Evolutionary conservation across 768 basidiomycete species (phyloP).

Genomic region (Myochromella boudieri): DNA sequence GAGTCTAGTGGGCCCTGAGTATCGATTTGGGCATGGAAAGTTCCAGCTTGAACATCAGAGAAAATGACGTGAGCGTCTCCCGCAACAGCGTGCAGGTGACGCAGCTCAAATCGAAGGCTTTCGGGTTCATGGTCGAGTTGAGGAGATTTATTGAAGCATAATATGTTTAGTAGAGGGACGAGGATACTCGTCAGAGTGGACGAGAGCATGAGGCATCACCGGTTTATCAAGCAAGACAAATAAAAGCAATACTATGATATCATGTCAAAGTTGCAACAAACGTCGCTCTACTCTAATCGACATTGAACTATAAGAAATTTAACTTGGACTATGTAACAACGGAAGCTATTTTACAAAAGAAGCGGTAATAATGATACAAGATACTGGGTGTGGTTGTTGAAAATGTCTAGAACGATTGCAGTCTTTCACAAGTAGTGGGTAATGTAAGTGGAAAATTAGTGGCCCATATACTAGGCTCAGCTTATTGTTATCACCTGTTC

Average conservation of each 20-base stretch:
- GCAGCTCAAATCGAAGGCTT: constrained; percentile 50
- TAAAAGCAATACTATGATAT: neutral
- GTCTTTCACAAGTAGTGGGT: too few relatives aligned
- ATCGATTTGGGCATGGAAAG: constrained; percentile 6
- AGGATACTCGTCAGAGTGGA: constrained; percentile 48
- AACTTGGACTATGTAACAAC: too few relatives aligned
- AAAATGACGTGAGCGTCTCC: constrained; percentile 51
- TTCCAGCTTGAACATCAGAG: constrained; percentile 39
- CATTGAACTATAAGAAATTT: too few relatives aligned
- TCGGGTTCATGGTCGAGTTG: too few relatives aligned
- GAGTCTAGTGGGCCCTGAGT: constrained; percentile 15
- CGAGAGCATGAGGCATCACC: constrained; percentile 49
- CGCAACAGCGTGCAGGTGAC: constrained; percentile 62
- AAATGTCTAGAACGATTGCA: constrained; percentile 7
- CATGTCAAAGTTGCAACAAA: too few relatives aligned
- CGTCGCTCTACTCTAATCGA: neutral
- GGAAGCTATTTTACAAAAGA: too few relatives aligned
- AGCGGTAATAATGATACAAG: constrained; percentile 10
- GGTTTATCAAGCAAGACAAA: neutral
- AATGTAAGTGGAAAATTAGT: constrained; percentile 6
- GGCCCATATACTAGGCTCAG: neutral
- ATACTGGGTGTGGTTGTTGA: constrained; percentile 1
- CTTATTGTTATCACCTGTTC: neutral
- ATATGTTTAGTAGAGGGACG: constrained; percentile 38
- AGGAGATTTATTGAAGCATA: constrained; percentile 12